phyloP scores from a whole-genome alignment of 2,329 filamentous ascomycete species.

The Neocucurbitaria cava region DNA sequence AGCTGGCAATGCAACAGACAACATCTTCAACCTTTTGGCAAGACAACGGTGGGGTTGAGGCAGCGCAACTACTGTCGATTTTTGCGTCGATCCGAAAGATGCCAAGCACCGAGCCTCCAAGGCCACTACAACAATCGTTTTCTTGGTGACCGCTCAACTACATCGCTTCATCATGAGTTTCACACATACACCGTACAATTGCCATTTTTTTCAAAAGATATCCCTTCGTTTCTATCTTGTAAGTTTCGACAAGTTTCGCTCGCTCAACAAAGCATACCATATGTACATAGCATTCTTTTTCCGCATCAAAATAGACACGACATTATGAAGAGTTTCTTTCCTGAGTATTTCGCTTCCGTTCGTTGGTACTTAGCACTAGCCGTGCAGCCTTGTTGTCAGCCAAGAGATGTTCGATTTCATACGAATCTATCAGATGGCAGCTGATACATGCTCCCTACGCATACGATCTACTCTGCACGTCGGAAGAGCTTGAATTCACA shows the following conservation, averaged over 20 bases:
- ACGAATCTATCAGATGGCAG: too few relatives aligned
- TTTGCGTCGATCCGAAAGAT: conserved; percentile 41
- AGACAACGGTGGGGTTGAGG: conserved; percentile 41
- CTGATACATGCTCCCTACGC: too few relatives aligned
- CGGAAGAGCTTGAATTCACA: too few relatives aligned
- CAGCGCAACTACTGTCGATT: conserved; percentile 39
- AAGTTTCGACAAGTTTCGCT: neutral
- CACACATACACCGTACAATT: too few relatives aligned
- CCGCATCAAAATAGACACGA: neutral
- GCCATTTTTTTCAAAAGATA: too few relatives aligned
- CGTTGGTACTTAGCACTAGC: too few relatives aligned
- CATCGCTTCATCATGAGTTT: neutral
- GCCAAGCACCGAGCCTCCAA: conserved; percentile 19
- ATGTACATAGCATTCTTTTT: conserved; percentile 1
- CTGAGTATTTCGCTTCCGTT: too few relatives aligned
- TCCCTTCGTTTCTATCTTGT: neutral
- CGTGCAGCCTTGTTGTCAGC: too few relatives aligned
- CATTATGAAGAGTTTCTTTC: neutral
- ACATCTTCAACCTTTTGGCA: conserved; percentile 42
- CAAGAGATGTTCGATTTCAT: too few relatives aligned
- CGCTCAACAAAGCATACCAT: neutral
- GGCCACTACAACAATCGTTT: conserved; percentile 38
- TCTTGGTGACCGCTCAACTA: conserved; percentile 34
- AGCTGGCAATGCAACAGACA: conserved; percentile 46
- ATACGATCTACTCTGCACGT: too few relatives aligned